Evolutionary conservation across 2,329 filamentous ascomycete genomes (phyloP), one percentile per base, ranked within the genome.

Genomic region (Plectosphaerella plurivora): DNA sequence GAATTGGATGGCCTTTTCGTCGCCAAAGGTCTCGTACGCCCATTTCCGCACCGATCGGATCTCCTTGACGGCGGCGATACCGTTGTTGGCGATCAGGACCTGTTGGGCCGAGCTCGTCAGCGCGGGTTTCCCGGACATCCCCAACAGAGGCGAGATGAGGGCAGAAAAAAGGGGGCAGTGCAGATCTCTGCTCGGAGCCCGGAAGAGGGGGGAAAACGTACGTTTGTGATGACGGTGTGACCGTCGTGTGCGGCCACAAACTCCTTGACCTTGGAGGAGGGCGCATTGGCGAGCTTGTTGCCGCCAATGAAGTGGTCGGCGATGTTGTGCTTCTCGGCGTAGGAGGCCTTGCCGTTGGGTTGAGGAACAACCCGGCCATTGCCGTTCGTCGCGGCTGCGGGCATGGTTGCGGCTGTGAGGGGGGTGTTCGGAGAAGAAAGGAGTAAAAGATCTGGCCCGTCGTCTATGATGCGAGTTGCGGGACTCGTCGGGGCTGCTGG

Each of bases 1-100:
- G 77, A 99, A 99, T 70, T 97, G 92, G 68, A 99, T 97, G 64
- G 93, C 94, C 67, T 89, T 85, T 79, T 99, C 94, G 75, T 99
- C 92, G 76, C 94, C 93, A 69, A 99, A 99, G 8, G 90, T 96
- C 77, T 99, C 94, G 85, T 99, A 99, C 56, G 94, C 94, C 94
- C 94, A 99, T 92, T 97, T 99, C 73, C 94, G 89, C 68, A 99
- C 93, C 55, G 93, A 97, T 72, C 94, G 87, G 70, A 99, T 99
- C 75, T 99, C 94, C 76, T 99, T 99, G 73, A 99, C 94, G 68
- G 94, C 94, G 49, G 94, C 94, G 73, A 99, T 99, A 82, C 94
- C 94, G 78, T 99, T 99, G 81, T 99, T 99, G 70, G 94, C 94
- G 73, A 99, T 99, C 59, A 99, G 82, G 51, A 97, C 91, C 93